Base-by-base conservation (phyloP, 805 yeast genomes). In the Sungouiella blattae region DNA sequence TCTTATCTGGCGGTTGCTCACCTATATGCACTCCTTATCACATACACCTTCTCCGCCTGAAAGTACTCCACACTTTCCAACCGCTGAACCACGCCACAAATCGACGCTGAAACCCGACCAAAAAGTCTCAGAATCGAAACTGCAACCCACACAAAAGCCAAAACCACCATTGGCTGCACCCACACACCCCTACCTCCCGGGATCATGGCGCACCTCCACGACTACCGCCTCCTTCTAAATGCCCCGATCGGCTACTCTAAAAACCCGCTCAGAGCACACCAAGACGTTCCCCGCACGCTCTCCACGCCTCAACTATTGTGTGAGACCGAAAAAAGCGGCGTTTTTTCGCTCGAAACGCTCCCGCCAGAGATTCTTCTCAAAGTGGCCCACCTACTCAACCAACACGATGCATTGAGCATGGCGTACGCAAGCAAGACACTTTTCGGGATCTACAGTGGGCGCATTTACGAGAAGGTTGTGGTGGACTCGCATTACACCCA, bases 391-490 rank as follows among this genome's bases (percentile, higher is more conserved):
- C 6, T 20, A 9, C 30, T 41, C 14, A 30, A 27, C 24, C 47
- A 43, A 18, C 28, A 37, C 17, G 47, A 43, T 26, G 33, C 32
- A 5, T 23, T 41, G 24, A 34, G 32, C 24, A 33, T 43, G 4
- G 26, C 41, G 3, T 21, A 25, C 9, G 34, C 45, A 5, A 29
- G 33, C 11, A 33, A 30, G 11, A 28, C 25, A 20, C 27, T 40
- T 35, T n/a, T 13, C 6, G 26, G 5, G 17, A 13, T 26, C 15
- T 27, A 36, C 11, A 18, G 60, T 5, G 58, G 59, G 0, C 46
- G 69, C n/a, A 42, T 73, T 16, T 68, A 66, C 42, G 66, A 64
- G 26, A 53, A 63, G 12, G 52, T 63, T 2, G 56, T 68, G 11
- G 61, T 74, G 4, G 68, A 66, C 38, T 54, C 65, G 36, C 53